Percentiles rank a stretch among this genome's conserved stretches.
Evolutionary conservation across 2,329 filamentous ascomycete genomes (phyloP).

Genomic region (Arthrinium phaeospermum): DNA sequence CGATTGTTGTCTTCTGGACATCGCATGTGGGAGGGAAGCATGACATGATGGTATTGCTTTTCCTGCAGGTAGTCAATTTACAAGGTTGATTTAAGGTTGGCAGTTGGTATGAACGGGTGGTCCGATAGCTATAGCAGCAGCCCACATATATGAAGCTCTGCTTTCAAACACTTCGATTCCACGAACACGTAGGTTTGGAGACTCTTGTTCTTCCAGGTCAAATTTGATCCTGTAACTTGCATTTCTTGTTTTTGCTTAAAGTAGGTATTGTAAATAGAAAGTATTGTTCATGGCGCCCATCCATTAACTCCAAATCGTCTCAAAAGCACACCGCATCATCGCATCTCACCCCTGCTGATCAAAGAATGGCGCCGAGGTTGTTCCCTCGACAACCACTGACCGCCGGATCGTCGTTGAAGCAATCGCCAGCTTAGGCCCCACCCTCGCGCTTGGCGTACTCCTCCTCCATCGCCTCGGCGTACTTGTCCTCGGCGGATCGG

Average conservation of each 20-base stretch:
- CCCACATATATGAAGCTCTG: neutral
- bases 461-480: constrained; percentile 66
- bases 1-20: too few species aligned
- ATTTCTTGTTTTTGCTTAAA: neutral
- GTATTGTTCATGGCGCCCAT: neutral
- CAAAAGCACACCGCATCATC: neutral
- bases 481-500: constrained; percentile 60
- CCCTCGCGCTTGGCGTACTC: constrained; percentile 69
- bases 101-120: neutral
- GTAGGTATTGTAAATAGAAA: neutral
- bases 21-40: too few species aligned
- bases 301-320: neutral
- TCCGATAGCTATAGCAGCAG: neutral
- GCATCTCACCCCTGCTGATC: neutral
- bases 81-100: neutral
- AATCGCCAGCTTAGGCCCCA: constrained; percentile 53
- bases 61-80: neutral
- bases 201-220: neutral
- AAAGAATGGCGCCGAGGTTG: neutral
- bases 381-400: neutral
- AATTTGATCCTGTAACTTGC: neutral
- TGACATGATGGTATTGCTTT: neutral
- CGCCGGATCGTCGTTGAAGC: neutral
- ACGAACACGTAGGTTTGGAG: neutral
- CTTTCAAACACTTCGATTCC: neutral